Conservation (phyloP, 192 early-diverging fungal genomes). For the Coemansia sp. region DNA sequence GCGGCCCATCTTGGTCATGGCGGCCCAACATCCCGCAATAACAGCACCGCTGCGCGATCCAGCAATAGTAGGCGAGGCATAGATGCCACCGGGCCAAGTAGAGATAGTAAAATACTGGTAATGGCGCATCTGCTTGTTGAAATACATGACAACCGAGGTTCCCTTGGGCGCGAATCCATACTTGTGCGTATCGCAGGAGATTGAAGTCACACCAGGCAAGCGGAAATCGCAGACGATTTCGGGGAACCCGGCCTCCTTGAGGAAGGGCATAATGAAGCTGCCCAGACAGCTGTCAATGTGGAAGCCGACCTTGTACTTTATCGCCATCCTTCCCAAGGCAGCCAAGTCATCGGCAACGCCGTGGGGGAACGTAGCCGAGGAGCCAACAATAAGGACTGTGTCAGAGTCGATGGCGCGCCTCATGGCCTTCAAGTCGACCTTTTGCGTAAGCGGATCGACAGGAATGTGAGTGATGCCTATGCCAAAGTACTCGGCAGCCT, state of each 20-base stretch:
- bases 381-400: conserved; percentile 91
- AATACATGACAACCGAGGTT: conserved; percentile 94
- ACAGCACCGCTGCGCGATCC: conserved; percentile 89
- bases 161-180: conserved; percentile 99
- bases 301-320: conserved; percentile 80
- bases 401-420: conserved; percentile 83
- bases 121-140: conserved; percentile 73
- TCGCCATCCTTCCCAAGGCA: conserved; percentile 74
- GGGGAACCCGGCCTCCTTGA: conserved; percentile 91
- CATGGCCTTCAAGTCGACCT: conserved; percentile 79
- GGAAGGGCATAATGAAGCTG: conserved; percentile 91
- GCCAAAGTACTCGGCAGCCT: conserved; percentile 90
- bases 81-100: conserved; percentile 96
- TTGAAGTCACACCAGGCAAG: conserved; percentile 89
- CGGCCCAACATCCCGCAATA: conserved; percentile 96
- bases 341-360: conserved; percentile 92
- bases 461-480: conserved; percentile 87
- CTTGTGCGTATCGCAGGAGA: conserved; percentile 98
- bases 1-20: conserved; percentile 86
- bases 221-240: conserved; percentile 84
- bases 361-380: conserved; percentile 91
- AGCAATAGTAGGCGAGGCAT: conserved; percentile 89
- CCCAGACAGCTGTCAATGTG: conserved; percentile 98
- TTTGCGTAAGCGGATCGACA: conserved; percentile 72
- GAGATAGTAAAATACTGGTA: conserved; percentile 92